A percentile compares a stretch with the other conserved stretches of the same genome.
phyloP scores from a whole-genome alignment of 306 rosid species.

The Quercus variabilis region DNA sequence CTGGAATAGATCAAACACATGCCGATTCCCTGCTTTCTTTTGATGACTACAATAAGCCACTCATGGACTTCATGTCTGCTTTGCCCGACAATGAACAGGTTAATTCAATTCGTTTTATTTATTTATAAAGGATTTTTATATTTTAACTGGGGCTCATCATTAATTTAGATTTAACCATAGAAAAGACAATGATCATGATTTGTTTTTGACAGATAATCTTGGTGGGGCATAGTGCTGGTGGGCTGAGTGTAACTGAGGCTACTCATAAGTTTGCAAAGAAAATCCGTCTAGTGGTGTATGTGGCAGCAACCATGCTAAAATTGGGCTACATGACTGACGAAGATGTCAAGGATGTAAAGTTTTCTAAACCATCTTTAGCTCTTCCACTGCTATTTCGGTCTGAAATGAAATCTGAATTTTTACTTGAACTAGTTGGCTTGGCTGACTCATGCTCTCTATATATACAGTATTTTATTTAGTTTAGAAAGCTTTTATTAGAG shows the following conservation, averaged over 20 bases:
- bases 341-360: constrained; percentile 60
- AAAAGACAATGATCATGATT: no score
- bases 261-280: constrained; percentile 66
- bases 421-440: no score
- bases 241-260: constrained; percentile 73
- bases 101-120: not conserved
- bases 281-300: constrained; percentile 62
- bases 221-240: constrained; percentile 98
- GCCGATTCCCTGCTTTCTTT: constrained; percentile 61
- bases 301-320: constrained; percentile 91
- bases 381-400: constrained; percentile 3
- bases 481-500: no score
- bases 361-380: constrained; percentile 5
- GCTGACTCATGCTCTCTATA: no score
- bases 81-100: constrained; percentile 81
- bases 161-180: no score
- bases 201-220: constrained; percentile 50
- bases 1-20: constrained; percentile 67
- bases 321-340: constrained; percentile 54
- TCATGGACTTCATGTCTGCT: constrained; percentile 57
- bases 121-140: no score
- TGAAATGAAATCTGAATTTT: not conserved
- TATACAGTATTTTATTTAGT: no score
- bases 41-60: constrained; percentile 82
- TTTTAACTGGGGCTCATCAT: no score